phyloP scores from a whole-genome alignment of 2,329 filamentous ascomycete species.

The Blastomyces silverae region DNA sequence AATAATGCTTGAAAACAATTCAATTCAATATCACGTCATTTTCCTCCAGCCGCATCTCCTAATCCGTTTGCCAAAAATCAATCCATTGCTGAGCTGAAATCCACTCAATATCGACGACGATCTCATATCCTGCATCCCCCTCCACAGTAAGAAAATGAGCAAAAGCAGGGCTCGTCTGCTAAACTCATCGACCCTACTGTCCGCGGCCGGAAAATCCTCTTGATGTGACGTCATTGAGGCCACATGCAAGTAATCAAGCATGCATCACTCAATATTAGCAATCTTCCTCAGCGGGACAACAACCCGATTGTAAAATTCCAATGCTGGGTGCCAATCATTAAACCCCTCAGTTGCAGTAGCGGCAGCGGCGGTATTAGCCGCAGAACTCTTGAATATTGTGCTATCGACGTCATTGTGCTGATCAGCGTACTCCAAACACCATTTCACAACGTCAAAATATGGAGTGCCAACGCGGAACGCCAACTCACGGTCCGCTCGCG shows the following conservation, averaged over 20 bases:
- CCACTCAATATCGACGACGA: not conserved
- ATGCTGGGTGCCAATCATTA: conserved; percentile 10
- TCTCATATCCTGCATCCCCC: not conserved
- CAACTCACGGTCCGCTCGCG: conserved; percentile 11
- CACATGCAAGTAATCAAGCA: not conserved
- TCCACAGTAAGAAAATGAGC: not conserved
- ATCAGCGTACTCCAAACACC: conserved; percentile 10
- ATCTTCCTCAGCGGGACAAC: conserved; percentile 4
- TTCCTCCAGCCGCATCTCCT: not conserved
- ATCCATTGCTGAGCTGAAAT: not conserved
- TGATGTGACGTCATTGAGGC: not conserved
- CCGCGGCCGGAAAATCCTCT: not conserved
- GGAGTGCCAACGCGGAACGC: conserved; percentile 9
- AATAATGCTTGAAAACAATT: not conserved
- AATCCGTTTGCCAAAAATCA: not conserved
- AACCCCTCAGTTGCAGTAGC: not conserved
- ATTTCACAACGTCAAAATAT: conserved; percentile 5
- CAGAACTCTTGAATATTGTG: not conserved
- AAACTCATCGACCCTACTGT: not conserved
- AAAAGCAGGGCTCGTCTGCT: not conserved
- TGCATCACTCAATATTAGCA: conserved; percentile 3
- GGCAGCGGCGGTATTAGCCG: not conserved
- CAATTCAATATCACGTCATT: not conserved
- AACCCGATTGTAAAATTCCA: conserved; percentile 9
- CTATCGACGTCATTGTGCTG: conserved; percentile 3